Base-by-base conservation (phyloP, 257 asterid genomes). In the Apocynum venetum region DNA sequence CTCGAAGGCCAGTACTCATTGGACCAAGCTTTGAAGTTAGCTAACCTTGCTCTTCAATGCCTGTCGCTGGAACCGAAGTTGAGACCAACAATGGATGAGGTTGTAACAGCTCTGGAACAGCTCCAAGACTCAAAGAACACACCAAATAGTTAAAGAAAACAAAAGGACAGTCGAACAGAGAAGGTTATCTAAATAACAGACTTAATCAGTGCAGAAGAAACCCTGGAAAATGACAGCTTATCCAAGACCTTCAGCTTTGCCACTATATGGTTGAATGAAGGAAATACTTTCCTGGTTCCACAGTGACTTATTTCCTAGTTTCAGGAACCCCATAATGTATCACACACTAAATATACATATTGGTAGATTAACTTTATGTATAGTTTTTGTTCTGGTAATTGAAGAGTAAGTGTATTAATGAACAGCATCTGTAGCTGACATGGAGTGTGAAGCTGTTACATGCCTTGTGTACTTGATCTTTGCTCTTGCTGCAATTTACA, bases 1-100 rank as follows among this genome's bases (percentile, higher is more conserved):
- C 88, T 94, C 13, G 97, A 94, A 78, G 96, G 97, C 44, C 97
- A 92, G 72, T 92, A 89, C 70, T 77, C 92, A 2, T 80, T 80
- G 48, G 80, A 53, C 10, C 83, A 80, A 71, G 98, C 90, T n/a
- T 68, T 80, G 17, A 89, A 88, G 83, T 89, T 88, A 17, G 96
- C 94, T 0, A 85, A 47, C 61, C 88, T 94, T 48, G 92, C 98
- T 4, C 87, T 88, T 17, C 90, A 88, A 20, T 94, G 98, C 89
- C 79, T 92, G 31, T 75, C 65, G 38, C 81, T 81, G 88, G 97
- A 94, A 12, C 89, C 97, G 48, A 88, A 87, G 82, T 53, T 79
- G 59, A 86, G 97, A 82, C 98, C 97, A 19, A 81, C 63, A 1
- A 92, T 94, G 97, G 87, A 84, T 41, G 96, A 92, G 81, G 89